Percentiles rank a stretch among this genome's conserved stretches.
Evolutionary conservation across 192 early-diverging fungal genomes (phyloP).

Genomic region (Helicostylum pulchrum): DNA sequence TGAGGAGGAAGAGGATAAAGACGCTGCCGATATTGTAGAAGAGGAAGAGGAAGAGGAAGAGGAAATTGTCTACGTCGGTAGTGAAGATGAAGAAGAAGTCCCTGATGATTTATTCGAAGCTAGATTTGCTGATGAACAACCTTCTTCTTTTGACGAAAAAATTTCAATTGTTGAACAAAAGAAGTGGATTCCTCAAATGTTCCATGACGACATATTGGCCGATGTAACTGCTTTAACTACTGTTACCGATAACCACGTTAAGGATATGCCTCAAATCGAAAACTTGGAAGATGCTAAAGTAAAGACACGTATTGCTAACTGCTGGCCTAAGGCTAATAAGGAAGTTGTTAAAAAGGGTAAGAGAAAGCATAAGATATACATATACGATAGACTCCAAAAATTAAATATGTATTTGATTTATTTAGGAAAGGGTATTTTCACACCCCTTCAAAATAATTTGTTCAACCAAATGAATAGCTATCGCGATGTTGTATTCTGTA

Average conservation of each 20-base stretch:
- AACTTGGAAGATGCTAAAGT: constrained; percentile 28
- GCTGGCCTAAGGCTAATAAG: constrained; percentile 28
- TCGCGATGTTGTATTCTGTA: constrained; percentile 71
- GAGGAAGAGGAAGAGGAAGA: constrained; percentile 26
- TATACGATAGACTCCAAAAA: background rate
- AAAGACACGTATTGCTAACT: constrained; percentile 16
- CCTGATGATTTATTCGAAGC: constrained; percentile 28
- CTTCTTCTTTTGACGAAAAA: constrained; percentile 24
- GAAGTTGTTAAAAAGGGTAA: constrained; percentile 12
- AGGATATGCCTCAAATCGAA: constrained; percentile 17
- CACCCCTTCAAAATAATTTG: constrained; percentile 57
- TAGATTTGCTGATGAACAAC: constrained; percentile 40
- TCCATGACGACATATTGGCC: constrained; percentile 34
- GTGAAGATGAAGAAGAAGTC: constrained; percentile 35
- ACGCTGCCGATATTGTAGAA: constrained; percentile 26
- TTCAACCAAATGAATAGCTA: constrained; percentile 70
- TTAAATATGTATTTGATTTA: background rate
- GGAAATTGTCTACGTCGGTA: constrained; percentile 18
- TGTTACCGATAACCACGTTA: background rate
- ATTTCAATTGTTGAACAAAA: constrained; percentile 38
- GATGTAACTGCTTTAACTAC: constrained; percentile 24
- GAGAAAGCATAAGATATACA: no score
- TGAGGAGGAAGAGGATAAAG: constrained; percentile 26
- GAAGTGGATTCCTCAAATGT: constrained; percentile 32
- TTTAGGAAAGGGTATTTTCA: constrained; percentile 24